These are phyloP conservation scores for Hericium erinaceus DNA, from an alignment of 768 basidiomycete species.

Conservation along the genomic window DNA sequence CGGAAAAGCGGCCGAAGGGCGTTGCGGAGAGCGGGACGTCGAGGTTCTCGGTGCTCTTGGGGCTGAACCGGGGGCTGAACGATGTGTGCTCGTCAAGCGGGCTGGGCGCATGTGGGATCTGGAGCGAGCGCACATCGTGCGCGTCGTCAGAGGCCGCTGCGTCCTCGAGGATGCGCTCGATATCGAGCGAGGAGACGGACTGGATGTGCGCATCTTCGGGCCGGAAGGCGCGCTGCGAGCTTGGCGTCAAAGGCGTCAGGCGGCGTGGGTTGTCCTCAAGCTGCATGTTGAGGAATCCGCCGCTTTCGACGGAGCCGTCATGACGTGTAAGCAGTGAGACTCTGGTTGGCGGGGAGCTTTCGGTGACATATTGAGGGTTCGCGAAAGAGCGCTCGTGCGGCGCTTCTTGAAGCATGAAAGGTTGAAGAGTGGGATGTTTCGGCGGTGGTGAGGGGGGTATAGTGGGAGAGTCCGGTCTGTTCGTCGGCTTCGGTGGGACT, in stretches of 20 bases:
- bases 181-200: slow-evolving; percentile 9
- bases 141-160: neutral
- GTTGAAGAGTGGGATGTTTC: neutral
- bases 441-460: neutral
- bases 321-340: too few species aligned
- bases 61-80: too few species aligned
- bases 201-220: neutral
- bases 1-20: slow-evolving; percentile 3
- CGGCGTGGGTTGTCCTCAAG: too few species aligned
- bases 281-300: too few species aligned
- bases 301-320: too few species aligned
- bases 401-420: too few species aligned
- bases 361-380: slow-evolving; percentile 4
- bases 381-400: neutral
- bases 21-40: slow-evolving; percentile 8
- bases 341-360: neutral
- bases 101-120: too few species aligned
- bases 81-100: too few species aligned
- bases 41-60: neutral
- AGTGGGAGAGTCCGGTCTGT: neutral
- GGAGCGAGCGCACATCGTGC: neutral
- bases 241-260: too few species aligned
- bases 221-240: too few species aligned
- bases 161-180: slow-evolving; percentile 11
- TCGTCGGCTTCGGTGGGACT: neutral